A percentile compares a stretch with the other conserved stretches of the same genome.
Conservation (phyloP, 495 filamentous ascomycete genomes). For the Niebla homalea region DNA sequence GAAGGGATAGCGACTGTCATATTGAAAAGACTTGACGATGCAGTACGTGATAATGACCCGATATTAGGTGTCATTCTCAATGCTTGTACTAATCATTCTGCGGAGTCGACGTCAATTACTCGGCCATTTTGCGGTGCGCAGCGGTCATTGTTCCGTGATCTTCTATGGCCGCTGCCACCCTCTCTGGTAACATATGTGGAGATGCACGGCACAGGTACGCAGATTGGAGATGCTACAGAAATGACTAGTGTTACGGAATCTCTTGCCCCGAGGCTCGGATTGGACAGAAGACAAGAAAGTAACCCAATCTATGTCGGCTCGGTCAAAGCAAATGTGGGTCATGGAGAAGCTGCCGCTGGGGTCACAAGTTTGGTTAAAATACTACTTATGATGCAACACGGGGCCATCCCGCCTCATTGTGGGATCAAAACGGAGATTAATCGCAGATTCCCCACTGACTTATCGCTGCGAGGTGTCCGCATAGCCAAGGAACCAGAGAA, state of each 20-base stretch:
- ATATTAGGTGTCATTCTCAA: constrained; percentile 21
- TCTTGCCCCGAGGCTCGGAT: constrained; percentile 15
- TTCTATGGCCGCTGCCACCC: no score
- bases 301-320: constrained; percentile 68
- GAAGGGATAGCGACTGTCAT: constrained; percentile 21
- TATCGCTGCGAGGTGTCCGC: constrained; percentile 62
- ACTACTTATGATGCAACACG: constrained; percentile 75
- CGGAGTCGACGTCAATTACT: constrained; percentile 26
- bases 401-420: constrained; percentile 69
- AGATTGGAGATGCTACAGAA: constrained; percentile 33
- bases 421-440: constrained; percentile 77
- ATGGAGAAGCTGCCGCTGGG: constrained; percentile 81
- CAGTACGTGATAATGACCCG: constrained; percentile 20
- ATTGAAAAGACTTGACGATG: constrained; percentile 25
- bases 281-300: constrained; percentile 1
- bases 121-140: constrained; percentile 21
- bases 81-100: constrained; percentile 23
- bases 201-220: constrained; percentile 31
- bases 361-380: constrained; percentile 73
- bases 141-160: no score
- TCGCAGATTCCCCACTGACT: constrained; percentile 66
- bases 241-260: constrained; percentile 16
- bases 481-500: constrained; percentile 46
- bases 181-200: constrained; percentile 22
- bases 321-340: constrained; percentile 79